A percentile compares a stretch with the other conserved stretches of the same genome.
phyloP scores from a whole-genome alignment of 768 basidiomycete species.

The Tulasnella sp. region DNA sequence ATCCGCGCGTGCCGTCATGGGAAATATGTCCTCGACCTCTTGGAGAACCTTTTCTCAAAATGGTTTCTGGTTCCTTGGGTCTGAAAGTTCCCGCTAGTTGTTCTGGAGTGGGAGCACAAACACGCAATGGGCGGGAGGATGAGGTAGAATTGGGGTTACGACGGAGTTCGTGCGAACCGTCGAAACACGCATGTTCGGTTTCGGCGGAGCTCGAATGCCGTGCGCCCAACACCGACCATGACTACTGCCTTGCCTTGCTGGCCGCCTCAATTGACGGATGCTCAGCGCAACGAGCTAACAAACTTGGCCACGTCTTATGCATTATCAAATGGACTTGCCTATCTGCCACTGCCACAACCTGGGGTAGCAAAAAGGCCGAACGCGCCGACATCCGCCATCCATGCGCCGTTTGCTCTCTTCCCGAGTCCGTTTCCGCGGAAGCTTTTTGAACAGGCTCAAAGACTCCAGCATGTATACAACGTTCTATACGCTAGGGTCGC shows the following conservation, averaged over 20 bases:
- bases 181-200: not conserved
- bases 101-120: no score
- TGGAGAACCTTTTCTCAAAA: no score
- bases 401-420: constrained; percentile 80
- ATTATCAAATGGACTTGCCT: constrained; percentile 71
- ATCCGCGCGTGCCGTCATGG: no score
- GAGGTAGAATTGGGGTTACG: no score
- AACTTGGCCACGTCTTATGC: constrained; percentile 68
- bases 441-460: constrained; percentile 51
- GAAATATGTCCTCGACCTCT: no score
- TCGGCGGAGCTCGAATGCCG: not conserved
- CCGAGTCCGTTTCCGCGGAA: constrained; percentile 74
- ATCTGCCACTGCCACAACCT: constrained; percentile 43
- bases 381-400: constrained; percentile 60
- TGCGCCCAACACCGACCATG: not conserved
- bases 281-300: constrained; percentile 47
- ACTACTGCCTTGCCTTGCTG: constrained; percentile 30
- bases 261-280: constrained; percentile 57
- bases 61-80: no score
- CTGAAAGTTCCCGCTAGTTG: no score
- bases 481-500: constrained; percentile 75
- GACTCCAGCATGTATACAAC: constrained; percentile 70
- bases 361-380: constrained; percentile 30
- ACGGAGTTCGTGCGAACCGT: not conserved
- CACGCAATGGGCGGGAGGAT: no score